Conservation (phyloP, 345 rosid species). For the Streptanthus diversifolius region DNA sequence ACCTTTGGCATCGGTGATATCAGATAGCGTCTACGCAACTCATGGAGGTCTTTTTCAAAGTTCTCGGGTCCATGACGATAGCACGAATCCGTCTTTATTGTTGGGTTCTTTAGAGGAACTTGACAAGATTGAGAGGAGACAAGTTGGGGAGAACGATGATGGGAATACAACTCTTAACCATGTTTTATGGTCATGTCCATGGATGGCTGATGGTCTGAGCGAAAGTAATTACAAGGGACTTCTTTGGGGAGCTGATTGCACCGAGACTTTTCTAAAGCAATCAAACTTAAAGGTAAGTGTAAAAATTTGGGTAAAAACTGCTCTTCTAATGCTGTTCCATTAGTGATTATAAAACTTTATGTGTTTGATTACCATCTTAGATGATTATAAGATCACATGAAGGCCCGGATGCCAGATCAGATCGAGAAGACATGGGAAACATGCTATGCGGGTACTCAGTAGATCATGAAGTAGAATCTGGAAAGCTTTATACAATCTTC, state of each 20-base stretch:
- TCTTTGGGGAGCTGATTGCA: constrained; percentile 49
- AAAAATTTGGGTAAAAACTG: background rate
- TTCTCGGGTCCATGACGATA: constrained; percentile 14
- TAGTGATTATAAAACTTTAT: background rate
- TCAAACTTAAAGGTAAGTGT: constrained; percentile 38
- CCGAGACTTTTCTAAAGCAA: constrained; percentile 37
- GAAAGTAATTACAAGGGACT: constrained; percentile 41
- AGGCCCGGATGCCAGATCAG: constrained; percentile 41
- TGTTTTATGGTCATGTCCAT: constrained; percentile 46
- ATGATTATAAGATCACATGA: constrained; percentile 48
- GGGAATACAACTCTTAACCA: constrained; percentile 36
- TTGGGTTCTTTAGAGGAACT: constrained; percentile 44
- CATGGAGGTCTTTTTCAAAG: constrained; percentile 51
- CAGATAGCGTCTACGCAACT: constrained; percentile 37
- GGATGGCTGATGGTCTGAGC: constrained; percentile 36
- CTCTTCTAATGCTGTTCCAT: background rate
- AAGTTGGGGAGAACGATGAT: constrained; percentile 34
- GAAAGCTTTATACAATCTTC: constrained; percentile 41
- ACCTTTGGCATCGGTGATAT: constrained; percentile 44
- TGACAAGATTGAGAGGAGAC: constrained; percentile 36
- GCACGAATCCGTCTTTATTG: constrained; percentile 23
- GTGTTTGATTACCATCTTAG: constrained; percentile 17
- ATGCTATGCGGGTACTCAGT: constrained; percentile 37
- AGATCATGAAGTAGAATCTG: constrained; percentile 47
- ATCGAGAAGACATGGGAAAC: constrained; percentile 39